Evolutionary conservation across 345 rosid genomes (phyloP), one percentile per base, ranked within the genome.

Genomic region (Melaleuca quinquenervia): DNA sequence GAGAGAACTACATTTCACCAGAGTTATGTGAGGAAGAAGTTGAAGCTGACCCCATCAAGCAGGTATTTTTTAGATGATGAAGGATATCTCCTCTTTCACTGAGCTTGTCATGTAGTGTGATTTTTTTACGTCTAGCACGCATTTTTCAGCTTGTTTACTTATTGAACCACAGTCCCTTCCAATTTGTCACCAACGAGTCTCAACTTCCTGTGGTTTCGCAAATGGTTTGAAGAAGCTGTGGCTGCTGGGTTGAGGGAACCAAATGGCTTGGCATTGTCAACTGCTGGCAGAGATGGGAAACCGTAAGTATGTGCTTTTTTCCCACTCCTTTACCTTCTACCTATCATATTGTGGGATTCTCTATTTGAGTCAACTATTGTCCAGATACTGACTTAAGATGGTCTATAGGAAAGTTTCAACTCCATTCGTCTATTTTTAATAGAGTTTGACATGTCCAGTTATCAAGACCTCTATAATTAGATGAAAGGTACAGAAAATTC

Each of bases 231-330:
- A 84, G 98, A 95, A 85, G 99, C 96, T 7, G 89, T 96, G 86
- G 91, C 94, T 91, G 90, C 98, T 85, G 91, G 95, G 58, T 85
- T 94, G 89, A 89, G 90, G 91, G 99, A 97, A 89, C 92, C 97
- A 87, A 96, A 97, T 95, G 99, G 97, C 55, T 96, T 97, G 99
- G 92, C 94, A 82, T 90, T 96, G 89, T 88, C 98, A 86, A 97
- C 98, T 53, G 85, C 93, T 58, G 94, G 93, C 89, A 95, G 91
- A 90, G 94, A 94, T 87, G 94, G 92, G 82, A 92, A 91, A 89
- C 96, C 94, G 95, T 96, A 93, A 89, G 90, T 88, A 87, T 58
- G 83, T 89, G n/a, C 82, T 80, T 24, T 84, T 83, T 88, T 44
- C 52, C 24, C n/a, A 15, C 52, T 51, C 13, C 13, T 84, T 21